Evolutionary conservation across 495 filamentous ascomycete genomes (phyloP), one percentile per base, ranked within the genome.

Genomic region (Astrothelium subdiscretum): DNA sequence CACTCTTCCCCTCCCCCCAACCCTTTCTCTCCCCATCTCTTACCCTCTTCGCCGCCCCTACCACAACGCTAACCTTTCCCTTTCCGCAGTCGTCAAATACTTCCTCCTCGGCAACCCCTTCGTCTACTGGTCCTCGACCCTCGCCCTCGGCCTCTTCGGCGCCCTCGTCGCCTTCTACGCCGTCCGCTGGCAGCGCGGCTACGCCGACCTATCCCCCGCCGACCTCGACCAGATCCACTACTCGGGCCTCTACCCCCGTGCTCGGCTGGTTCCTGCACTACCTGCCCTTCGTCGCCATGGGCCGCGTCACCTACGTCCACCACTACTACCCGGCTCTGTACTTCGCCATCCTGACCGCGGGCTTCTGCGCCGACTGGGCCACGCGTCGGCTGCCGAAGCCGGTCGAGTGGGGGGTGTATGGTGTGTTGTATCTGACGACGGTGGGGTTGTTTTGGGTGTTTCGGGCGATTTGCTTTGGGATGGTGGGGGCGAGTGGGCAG

Each of bases 241-340:
- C 72, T 80, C 90, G 26, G 94, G 91, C 31, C 51, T 97, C 43
- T 98, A 98, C 73, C 92, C n/a, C 92, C 5, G 80, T 91, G 59
- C 79, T 95, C 63, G 94, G 94, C 57, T 98, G 94, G 94, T 83
- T 96, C 72, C 80, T 97, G 60, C 94, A 98, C 76, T 98, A 96
- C 69, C 73, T 96, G 54, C 94, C 94, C 24, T 98, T 98, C 75
- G 82, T 96, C 68, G 84, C 91, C 70, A 98, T 98, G 94, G 95
- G 89, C 13, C 87, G 94, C 77, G 94, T 98, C 60, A 98, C 94
- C 29, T 98, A 98, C 73, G 94, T 98, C 54, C 94, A 98, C 74
- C 94, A 98, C 76, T 98, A 98, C 76, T 98, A 97, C 74, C 94
- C 94, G 8, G 94, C 94, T n/a, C 82, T 98, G 3, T 98, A 97